Evolutionary conservation across 768 basidiomycete genomes (phyloP).

Genomic region (Leccinum uliginosum): DNA sequence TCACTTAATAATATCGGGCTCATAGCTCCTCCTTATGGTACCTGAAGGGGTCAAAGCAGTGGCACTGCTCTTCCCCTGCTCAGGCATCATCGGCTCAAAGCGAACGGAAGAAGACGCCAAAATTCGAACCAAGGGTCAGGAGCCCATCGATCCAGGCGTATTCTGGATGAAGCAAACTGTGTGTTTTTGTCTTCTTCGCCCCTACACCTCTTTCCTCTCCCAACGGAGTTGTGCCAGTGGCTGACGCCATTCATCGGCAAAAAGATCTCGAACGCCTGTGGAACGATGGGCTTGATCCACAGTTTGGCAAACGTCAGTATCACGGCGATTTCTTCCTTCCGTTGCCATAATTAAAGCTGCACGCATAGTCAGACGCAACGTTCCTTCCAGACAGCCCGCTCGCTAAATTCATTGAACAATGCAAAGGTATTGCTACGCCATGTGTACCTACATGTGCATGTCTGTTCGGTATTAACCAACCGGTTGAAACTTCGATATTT

Average conservation of each 20-base stretch:
- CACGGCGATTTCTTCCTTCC: slow-evolving; percentile 1
- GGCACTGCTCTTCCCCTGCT: slow-evolving; percentile 78
- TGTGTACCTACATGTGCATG: neutral
- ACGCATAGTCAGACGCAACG: slow-evolving; percentile 50
- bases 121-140: slow-evolving; percentile 44
- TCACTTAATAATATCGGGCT: neutral
- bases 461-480: neutral
- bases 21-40: slow-evolving; percentile 65
- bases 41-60: slow-evolving; percentile 77
- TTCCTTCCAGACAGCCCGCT: slow-evolving; percentile 57
- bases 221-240: neutral
- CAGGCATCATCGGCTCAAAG: slow-evolving; percentile 44
- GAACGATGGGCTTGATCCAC: slow-evolving; percentile 84
- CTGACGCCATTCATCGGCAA: neutral
- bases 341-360: neutral
- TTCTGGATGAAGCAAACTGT: slow-evolving; percentile 93
- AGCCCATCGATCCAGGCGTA: slow-evolving; percentile 55
- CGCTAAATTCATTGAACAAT: slow-evolving; percentile 60
- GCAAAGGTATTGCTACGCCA: slow-evolving; percentile 42
- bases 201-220: neutral
- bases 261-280: slow-evolving; percentile 81
- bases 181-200: slow-evolving; percentile 10
- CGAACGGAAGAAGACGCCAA: slow-evolving; percentile 57
- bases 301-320: slow-evolving; percentile 70
- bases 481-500: neutral